Evolutionary conservation across 73 alveolate genomes (phyloP), one percentile per base, ranked within the genome.

Genomic region (Paramecium bursaria): DNA sequence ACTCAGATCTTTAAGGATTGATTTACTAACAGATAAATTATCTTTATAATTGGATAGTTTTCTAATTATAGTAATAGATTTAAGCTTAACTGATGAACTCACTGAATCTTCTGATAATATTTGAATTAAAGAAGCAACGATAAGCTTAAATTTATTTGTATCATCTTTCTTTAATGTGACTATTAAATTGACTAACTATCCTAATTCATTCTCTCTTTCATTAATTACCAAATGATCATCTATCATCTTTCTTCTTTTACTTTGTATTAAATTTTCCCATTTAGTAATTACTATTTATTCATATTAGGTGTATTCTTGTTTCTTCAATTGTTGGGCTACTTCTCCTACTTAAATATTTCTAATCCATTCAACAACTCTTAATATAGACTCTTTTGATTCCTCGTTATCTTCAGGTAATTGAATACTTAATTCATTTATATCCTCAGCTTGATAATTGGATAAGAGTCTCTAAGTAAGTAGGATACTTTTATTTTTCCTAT

Each of bases 41-140:
- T 79, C 76, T 30, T 79, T 79, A 22, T 79, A 79, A 79, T 79
- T 79, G 3, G 89, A 79, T n/a, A 79, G 27, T 42, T 79, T 79
- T 35, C 89, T 52, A n/a, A 79, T 46, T 15, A 79, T 79, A n/a
- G 51, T 79, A 33, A 79, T 79, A 2, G 89, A 61, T 42, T 79
- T 52, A n/a, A 79, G 31, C 25, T 73, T 79, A 7, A 55, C 29
- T 2, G 60, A 33, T 35, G 82, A 47, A 14, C 60, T 39, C 6
- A 67, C 48, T 3, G 60, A 19, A 7, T 19, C 17, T 39, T 67
- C 82, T 25, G 82, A 67, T 67, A 67, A 42, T 35, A 67, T 67
- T 39, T 67, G 27, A 39, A 67, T 67, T 3, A 67, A 46, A 6
- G 82, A 53, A 67, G 82, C 44, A 15, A 67, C 82, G 60, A 67